Evolutionary conservation across 306 rosid species (phyloP), one percentile per base, ranked within the genome.

Genomic region (Calophaca sinica): DNA sequence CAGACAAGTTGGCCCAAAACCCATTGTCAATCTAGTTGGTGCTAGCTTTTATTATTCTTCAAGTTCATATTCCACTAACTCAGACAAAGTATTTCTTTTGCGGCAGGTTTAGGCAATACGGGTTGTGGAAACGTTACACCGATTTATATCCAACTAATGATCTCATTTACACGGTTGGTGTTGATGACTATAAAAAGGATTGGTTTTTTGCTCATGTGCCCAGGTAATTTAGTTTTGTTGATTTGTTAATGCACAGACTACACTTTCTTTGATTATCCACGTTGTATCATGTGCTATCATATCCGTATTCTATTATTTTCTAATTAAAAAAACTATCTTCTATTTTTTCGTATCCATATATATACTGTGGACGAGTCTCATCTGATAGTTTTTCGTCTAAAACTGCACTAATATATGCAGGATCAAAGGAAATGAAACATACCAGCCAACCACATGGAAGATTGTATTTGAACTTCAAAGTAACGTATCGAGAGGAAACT

Each of bases 151-250:
- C 89, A 0, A 6, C 62, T 0, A 0, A 33, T 1, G 96, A 91
- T 79, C 89, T 91, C 3, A 72, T 86, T 29, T 91, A 72, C 83
- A 84, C 29, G 0, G 73, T 86, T 59, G 77, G 80, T 11, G 69
- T 46, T 7, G 6, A 49, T 12, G 63, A 86, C 20, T 88, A 77
- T 35, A 12, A 4, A 3, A 79, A 64, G 2, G 35, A 89, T 41
- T 91, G 97, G 96, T 91, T 83, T 82, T 91, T 15, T 3, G 93
- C 96, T 50, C 96, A 89, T 6, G 87, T 89, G 11, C 80, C 77
- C 9, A 82, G 87, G 87, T 84, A 55, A 39, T 57, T 44, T 26
- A 5, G 7, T 15, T 59, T 35, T 35, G 4, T 41, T 9, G 1
- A 38, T 35, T 9, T 57, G 26, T 0, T 20, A 20, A 20, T 20